These are phyloP conservation scores for Quercus agrifolia DNA, from an alignment of 306 rosid genomes.

Conservation along the genomic window DNA sequence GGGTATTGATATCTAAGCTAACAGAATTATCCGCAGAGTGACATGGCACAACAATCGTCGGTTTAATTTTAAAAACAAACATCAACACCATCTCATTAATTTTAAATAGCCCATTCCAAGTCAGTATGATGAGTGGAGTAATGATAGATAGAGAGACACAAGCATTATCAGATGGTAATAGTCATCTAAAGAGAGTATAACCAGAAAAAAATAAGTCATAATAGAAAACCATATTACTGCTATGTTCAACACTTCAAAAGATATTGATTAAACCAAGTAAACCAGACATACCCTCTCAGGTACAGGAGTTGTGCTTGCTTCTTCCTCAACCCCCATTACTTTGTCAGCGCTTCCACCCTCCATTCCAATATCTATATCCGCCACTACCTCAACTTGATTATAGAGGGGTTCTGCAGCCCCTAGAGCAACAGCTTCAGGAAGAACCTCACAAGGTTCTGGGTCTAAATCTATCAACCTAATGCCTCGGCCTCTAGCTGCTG, in stretches of 20 bases:
- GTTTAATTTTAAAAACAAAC: neutral
- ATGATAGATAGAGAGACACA: constrained; percentile 3
- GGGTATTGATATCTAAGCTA: neutral
- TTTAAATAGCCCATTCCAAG: constrained; percentile 11
- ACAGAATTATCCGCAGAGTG: neutral
- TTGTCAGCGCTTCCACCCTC: constrained; percentile 87
- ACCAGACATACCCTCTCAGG: constrained; percentile 72
- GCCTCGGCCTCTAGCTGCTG: constrained; percentile 96
- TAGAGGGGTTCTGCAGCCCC: constrained; percentile 58
- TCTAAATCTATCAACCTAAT: constrained; percentile 73
- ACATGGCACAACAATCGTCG: neutral
- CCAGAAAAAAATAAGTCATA: neutral
- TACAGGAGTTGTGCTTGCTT: constrained; percentile 68
- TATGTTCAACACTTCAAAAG: constrained; percentile 6
- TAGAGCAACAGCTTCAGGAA: constrained; percentile 60
- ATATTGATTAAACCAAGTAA: constrained; percentile 20
- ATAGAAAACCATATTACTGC: constrained; percentile 16
- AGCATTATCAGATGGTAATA: neutral
- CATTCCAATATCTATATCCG: constrained; percentile 66
- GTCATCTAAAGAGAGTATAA: constrained; percentile 1
- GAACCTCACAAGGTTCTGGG: constrained; percentile 69
- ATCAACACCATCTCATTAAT: neutral
- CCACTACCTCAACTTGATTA: constrained; percentile 59
- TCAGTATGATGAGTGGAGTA: constrained; percentile 2
- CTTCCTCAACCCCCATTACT: constrained; percentile 71